Base-by-base conservation (phyloP, 2,329 filamentous ascomycete genomes). In the Neospermospora avenae region DNA sequence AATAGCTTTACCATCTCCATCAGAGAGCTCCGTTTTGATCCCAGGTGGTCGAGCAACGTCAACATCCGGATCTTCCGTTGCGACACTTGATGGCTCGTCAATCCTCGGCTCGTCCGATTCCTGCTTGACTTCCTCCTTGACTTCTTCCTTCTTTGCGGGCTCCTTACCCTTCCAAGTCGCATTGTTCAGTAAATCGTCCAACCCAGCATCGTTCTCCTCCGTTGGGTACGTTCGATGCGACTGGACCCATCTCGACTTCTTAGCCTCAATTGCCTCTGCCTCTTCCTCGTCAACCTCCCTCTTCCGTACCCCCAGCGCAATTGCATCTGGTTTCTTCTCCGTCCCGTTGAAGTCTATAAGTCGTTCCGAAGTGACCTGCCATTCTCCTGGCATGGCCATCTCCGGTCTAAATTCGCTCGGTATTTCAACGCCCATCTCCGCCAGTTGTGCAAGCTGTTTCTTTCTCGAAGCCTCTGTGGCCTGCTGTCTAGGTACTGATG, bases 351-450 rank as follows among this genome's bases (percentile, higher is more conserved):
- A 75, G 31, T 76, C 72, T n/a, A 73, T 65, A 34, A 72, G 46
- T 10, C 67, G 61, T 58, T 72, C 65, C 10, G 67, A 63, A 60
- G 84, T 86, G 11, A 87, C 83, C 0, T 91, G 85, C 93, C 93
- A 99, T 56, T 96, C 90, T 34, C 95, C 91, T 3, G 88, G 87
- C 78, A 97, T 86, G 4, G 93, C 92, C 84, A 97, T 86, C 61
- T 95, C 90, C 2, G 83, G 80, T 61, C 91, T 81, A 59, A 91
- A 86, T 65, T 89, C 86, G 46, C 90, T 86, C 0, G 95, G 95
- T 57, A 98, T 84, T 49, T 86, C 84, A 52, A 99, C 86, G 0
- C 95, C 95, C 81, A 99, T 83, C 37, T 89, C 90, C 4, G 89
- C 92, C 11, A 99, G 80, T 74, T 98, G 92, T 64, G 92, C 87